phyloP scores from a whole-genome alignment of 345 rosid species.

The Moricandia moricandioides region DNA sequence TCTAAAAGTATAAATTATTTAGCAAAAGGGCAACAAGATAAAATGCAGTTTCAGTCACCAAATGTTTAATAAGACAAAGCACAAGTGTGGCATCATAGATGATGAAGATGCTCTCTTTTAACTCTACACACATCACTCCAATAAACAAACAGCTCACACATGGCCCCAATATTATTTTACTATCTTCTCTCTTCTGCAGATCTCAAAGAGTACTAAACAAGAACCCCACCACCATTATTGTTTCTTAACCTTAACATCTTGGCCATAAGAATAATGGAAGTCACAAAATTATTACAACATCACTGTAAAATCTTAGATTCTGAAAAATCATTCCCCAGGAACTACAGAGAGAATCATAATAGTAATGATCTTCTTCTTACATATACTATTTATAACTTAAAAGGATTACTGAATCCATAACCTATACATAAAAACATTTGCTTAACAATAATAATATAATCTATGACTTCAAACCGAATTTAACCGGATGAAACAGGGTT shows the following conservation, averaged over 20 bases:
- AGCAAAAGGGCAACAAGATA: constrained; percentile 30
- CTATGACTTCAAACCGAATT: constrained; percentile 8
- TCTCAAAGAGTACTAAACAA: constrained; percentile 19
- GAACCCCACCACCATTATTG: constrained; percentile 33
- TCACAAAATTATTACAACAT: constrained; percentile 20
- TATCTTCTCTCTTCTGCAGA: neutral
- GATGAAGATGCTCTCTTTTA: constrained; percentile 33
- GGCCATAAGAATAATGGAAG: neutral
- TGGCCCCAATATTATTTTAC: constrained; percentile 3
- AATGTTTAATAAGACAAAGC: constrained; percentile 34
- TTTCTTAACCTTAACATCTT: constrained; percentile 11
- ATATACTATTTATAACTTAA: constrained; percentile 22
- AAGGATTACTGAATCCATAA: constrained; percentile 4
- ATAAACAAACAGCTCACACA: constrained; percentile 26
- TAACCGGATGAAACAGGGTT: constrained; percentile 91
- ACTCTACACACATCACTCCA: constrained; percentile 30
- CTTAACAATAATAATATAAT: neutral
- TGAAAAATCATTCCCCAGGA: constrained; percentile 13
- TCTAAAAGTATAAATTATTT: neutral
- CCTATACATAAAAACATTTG: constrained; percentile 15
- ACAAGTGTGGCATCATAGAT: constrained; percentile 21
- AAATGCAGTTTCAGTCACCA: constrained; percentile 32
- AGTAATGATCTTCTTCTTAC: constrained; percentile 5
- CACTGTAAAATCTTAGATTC: constrained; percentile 3
- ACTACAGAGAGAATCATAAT: constrained; percentile 9